Evolutionary conservation across 2,329 filamentous ascomycete genomes (phyloP).

Genomic region (Fusarium marasasianum): DNA sequence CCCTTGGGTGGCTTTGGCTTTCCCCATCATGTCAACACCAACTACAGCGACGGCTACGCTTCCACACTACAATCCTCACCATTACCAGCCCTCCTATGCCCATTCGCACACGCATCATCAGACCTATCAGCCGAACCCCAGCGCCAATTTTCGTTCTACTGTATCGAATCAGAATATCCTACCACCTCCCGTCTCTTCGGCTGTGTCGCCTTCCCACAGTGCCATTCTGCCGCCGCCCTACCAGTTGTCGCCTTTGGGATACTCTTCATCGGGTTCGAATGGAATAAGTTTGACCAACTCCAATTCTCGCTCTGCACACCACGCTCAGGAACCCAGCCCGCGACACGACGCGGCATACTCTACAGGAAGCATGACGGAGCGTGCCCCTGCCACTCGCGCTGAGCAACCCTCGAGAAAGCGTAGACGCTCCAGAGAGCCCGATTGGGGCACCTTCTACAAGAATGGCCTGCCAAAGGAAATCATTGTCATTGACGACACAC

Average conservation of each 20-base stretch:
- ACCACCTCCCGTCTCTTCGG: slow-evolving; percentile 44
- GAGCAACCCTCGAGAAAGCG: slow-evolving; percentile 57
- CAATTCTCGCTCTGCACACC: slow-evolving; percentile 42
- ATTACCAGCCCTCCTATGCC: slow-evolving; percentile 65
- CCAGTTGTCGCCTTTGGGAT: slow-evolving; percentile 44
- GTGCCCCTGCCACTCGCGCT: slow-evolving; percentile 42
- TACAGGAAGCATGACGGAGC: slow-evolving; percentile 41
- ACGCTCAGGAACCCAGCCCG: slow-evolving; percentile 45
- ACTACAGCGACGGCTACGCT: slow-evolving; percentile 79
- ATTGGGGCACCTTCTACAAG: slow-evolving; percentile 84
- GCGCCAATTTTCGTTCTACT: slow-evolving; percentile 45
- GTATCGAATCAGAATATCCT: slow-evolving; percentile 41
- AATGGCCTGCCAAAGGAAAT: slow-evolving; percentile 86
- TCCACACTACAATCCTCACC: slow-evolving; percentile 73
- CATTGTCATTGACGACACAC: slow-evolving; percentile 83
- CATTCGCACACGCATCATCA: slow-evolving; percentile 51
- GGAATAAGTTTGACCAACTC: slow-evolving; percentile 45
- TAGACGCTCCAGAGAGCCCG: slow-evolving; percentile 70
- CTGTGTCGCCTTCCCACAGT: slow-evolving; percentile 39
- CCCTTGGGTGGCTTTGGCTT: slow-evolving; percentile 40
- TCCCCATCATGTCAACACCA: slow-evolving; percentile 76
- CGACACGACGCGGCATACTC: slow-evolving; percentile 42
- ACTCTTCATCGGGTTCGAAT: slow-evolving; percentile 47
- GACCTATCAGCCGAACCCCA: slow-evolving; percentile 42
- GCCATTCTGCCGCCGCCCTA: slow-evolving; percentile 42